These are phyloP conservation scores for Amanita subjunquillea DNA, from an alignment of 768 basidiomycete species.

Conservation along the genomic window DNA sequence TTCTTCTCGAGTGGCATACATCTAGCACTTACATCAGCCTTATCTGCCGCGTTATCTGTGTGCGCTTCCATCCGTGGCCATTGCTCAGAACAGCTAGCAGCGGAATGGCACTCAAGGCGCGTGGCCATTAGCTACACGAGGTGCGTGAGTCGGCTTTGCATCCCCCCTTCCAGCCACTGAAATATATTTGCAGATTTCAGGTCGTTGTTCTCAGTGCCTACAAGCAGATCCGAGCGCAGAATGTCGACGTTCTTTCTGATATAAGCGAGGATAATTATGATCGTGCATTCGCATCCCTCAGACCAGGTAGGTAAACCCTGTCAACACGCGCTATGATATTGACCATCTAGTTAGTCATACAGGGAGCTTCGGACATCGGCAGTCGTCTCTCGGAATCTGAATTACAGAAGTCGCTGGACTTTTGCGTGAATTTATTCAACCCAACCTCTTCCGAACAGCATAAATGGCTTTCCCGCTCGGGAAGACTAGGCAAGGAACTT, in stretches of 20 bases:
- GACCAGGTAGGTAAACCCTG: constrained; percentile 35
- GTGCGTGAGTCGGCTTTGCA: constrained; percentile 15
- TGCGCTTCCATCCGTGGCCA: constrained; percentile 44
- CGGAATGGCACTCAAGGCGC: constrained; percentile 44
- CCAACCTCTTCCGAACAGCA: constrained; percentile 59
- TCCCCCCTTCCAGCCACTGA: constrained; percentile 3
- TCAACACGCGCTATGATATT: background rate
- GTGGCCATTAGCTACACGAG: constrained; percentile 50
- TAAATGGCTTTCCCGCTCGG: constrained; percentile 23
- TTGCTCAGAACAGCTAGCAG: constrained; percentile 35
- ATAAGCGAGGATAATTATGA: constrained; percentile 65
- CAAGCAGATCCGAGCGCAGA: constrained; percentile 59
- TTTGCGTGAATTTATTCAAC: constrained; percentile 64
- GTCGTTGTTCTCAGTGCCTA: constrained; percentile 66
- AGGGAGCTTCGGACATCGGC: constrained; percentile 74
- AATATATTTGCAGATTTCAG: constrained; percentile 35
- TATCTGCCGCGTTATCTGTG: constrained; percentile 47
- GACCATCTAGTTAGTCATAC: constrained; percentile 43
- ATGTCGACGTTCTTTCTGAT: constrained; percentile 44
- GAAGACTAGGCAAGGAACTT: constrained; percentile 26
- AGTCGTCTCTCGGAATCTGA: constrained; percentile 60
- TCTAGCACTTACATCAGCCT: constrained; percentile 50
- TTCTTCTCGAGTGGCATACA: constrained; percentile 62
- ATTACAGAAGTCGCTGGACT: constrained; percentile 67
- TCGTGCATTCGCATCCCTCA: constrained; percentile 50